Evolutionary conservation across 805 yeast genomes (phyloP).

Genomic region (Lipomyces chichibuensis): DNA sequence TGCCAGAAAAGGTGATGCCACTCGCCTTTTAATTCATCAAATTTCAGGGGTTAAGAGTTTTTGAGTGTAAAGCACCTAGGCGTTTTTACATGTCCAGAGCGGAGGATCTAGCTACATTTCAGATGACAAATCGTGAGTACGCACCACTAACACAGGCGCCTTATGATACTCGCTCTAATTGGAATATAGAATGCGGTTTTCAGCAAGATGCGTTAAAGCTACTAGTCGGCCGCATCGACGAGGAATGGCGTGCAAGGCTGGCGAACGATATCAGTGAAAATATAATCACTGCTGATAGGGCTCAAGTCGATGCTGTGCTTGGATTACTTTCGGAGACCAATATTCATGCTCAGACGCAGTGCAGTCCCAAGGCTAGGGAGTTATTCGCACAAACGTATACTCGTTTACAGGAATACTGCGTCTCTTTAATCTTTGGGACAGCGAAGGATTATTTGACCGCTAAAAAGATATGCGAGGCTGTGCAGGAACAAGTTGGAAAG

Average conservation of each 20-base stretch:
- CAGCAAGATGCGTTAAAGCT: background rate
- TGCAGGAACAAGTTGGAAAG: background rate
- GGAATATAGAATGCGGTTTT: background rate
- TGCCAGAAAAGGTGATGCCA: too few species aligned
- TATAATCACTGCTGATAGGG: slow-evolving; percentile 10
- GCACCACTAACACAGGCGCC: background rate
- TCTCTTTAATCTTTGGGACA: background rate
- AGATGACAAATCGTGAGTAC: background rate
- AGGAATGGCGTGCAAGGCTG: background rate
- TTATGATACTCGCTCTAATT: background rate
- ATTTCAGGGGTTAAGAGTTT: background rate
- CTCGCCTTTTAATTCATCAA: too few species aligned
- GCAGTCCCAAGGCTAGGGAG: background rate
- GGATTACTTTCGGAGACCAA: background rate
- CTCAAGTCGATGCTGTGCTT: background rate
- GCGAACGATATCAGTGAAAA: background rate
- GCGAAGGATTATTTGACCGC: background rate
- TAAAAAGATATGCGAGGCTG: background rate
- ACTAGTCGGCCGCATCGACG: background rate
- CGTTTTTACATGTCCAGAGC: background rate
- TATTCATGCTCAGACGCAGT: background rate
- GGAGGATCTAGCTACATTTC: background rate
- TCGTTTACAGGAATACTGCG: background rate
- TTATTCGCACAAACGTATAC: background rate
- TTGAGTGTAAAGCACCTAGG: background rate